These are phyloP conservation scores for Xylariomycetidae sp. DNA, from an alignment of 2,329 filamentous ascomycete genomes.

Conservation along the genomic window DNA sequence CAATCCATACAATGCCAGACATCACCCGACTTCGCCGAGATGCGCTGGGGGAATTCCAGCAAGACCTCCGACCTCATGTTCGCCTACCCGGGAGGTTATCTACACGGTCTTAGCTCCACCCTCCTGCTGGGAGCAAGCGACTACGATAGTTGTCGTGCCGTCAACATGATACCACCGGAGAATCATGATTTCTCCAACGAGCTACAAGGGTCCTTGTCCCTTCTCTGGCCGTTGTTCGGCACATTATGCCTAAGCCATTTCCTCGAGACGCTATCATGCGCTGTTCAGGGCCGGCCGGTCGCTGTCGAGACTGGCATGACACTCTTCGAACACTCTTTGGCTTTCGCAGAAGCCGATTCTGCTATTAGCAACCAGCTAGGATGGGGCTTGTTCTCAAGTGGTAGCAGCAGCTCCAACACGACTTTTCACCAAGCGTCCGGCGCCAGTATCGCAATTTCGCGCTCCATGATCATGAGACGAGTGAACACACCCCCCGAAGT, in stretches of 20 bases:
- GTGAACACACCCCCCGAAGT: conserved; percentile 90
- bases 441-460: conserved; percentile 46
- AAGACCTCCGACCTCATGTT: conserved; percentile 67
- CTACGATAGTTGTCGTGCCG: conserved; percentile 66
- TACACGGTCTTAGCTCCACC: conserved; percentile 68
- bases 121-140: conserved; percentile 73
- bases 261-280: conserved; percentile 81
- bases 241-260: conserved; percentile 75
- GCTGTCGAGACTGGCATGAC: conserved; percentile 92
- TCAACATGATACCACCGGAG: conserved; percentile 63
- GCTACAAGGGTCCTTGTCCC: conserved; percentile 71
- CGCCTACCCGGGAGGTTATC: conserved; percentile 60
- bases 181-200: conserved; percentile 46
- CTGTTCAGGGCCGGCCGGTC: conserved; percentile 75
- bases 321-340: conserved; percentile 90
- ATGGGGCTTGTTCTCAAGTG: conserved; percentile 58
- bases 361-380: conserved; percentile 77
- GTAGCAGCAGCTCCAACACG: conserved; percentile 33
- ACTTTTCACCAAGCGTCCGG: conserved; percentile 37
- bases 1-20: conserved; percentile 92
- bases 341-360: conserved; percentile 92
- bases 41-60: conserved; percentile 65
- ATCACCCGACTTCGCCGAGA: conserved; percentile 62
- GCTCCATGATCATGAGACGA: conserved; percentile 66
- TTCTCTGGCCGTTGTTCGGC: conserved; percentile 71